Evolutionary conservation across 441 rosid genomes (phyloP), one percentile per base, ranked within the genome.

Genomic region (Viola pubescens): DNA sequence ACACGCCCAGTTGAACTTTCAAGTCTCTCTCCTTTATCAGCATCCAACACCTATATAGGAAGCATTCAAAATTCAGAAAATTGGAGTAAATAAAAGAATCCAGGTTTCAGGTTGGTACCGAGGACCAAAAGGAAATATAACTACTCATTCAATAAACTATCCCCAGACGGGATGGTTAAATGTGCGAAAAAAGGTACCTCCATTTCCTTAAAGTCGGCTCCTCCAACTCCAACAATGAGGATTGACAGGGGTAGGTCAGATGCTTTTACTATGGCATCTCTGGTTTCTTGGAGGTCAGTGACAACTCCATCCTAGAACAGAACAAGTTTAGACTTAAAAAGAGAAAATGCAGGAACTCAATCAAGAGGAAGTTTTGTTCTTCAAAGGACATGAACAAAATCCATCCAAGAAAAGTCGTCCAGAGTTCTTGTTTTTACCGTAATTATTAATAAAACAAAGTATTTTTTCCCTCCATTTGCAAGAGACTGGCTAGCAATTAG

Each of bases 191-290:
- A 37, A 50, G 45, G 37, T 78, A 90, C 95, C 97, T 91, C 94
- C 97, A 91, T 91, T 79, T 88, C 94, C 78, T 84, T 91, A 65
- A 84, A 91, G 74, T 91, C 97, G 10, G 96, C 97, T 75, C 96
- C 97, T 73, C 97, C 97, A 14, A 88, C 96, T 59, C 97, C 97
- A 60, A 88, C 90, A 37, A 91, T 86, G 50, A 91, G 87, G 74
- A 86, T 86, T 44, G 98, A 91, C 57, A 91, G 59, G 5, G 98
- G 98, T 9, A 91, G 84, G 75, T 88, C 94, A 9, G 96, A 91
- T 59, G 96, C 98, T 73, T 83, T 83, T 66, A 91, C 98, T 9
- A 91, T 63, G 55, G 95, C 85, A 61, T 91, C 96, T 73, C 74
- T 86, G 10, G 98, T 91, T 73, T 91, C 98, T 76, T 91, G 98